phyloP scores from a whole-genome alignment of 805 yeast species.

The Tetrapisispora nanseiensis region DNA sequence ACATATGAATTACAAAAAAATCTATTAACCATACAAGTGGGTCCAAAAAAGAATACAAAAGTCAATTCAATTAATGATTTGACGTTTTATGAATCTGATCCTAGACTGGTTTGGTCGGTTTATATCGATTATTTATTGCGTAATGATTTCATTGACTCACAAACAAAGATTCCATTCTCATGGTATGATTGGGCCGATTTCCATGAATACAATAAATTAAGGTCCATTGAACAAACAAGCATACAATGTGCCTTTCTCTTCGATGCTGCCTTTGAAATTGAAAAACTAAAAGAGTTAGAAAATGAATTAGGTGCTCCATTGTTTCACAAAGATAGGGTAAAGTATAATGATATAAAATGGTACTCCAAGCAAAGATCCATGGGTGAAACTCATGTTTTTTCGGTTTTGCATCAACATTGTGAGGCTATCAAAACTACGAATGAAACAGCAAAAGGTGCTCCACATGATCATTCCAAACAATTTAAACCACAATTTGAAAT shows the following conservation, averaged over 20 bases:
- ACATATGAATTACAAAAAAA: constrained; percentile 14
- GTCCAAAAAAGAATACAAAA: constrained; percentile 12
- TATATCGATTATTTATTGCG: constrained; percentile 32
- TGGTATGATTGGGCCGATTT: constrained; percentile 53
- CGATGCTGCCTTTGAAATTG: constrained; percentile 17
- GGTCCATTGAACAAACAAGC: constrained; percentile 20
- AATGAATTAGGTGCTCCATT: constrained; percentile 14
- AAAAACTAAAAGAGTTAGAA: constrained; percentile 12
- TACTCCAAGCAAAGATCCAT: constrained; percentile 7
- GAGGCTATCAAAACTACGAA: not conserved
- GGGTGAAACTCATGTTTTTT: constrained; percentile 1
- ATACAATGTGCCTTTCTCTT: constrained; percentile 18
- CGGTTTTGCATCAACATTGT: constrained; percentile 3
- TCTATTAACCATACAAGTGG: constrained; percentile 13
- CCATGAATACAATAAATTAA: constrained; percentile 32
- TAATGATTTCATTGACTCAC: constrained; percentile 11
- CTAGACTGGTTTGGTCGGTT: constrained; percentile 44
- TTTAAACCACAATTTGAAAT: constrained; percentile 9
- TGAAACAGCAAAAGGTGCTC: not conserved
- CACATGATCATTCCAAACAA: not conserved
- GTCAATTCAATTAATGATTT: constrained; percentile 15
- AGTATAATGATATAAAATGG: constrained; percentile 14
- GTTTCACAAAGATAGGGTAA: constrained; percentile 14
- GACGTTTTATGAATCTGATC: constrained; percentile 42
- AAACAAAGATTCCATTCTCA: constrained; percentile 34